Evolutionary conservation across 2,329 filamentous ascomycete species (phyloP), one percentile per base, ranked within the genome.

Genomic region (Colletotrichum gigasporum): DNA sequence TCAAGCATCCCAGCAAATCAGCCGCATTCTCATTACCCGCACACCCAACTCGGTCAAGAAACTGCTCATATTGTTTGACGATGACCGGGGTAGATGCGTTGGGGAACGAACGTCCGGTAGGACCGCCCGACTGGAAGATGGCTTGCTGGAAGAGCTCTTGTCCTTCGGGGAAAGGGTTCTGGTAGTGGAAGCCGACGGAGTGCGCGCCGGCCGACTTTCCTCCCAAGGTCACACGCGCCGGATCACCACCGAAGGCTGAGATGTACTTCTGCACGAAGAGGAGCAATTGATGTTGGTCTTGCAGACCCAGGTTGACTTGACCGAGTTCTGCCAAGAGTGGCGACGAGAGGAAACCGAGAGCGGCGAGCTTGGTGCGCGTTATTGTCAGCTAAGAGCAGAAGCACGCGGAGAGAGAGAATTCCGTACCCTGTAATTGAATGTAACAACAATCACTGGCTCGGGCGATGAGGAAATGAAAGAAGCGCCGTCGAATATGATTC

Each of bases 181-280:
- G 78, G 32, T 78, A 76, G 48, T 78, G 75, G 2, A 78, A 75
- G 6, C 75, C 77, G 0, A 77, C 75, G 0, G 77, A 78, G 59
- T 79, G 76, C 7, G 74, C 69, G 47, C 87, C 86, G 0, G 87
- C 85, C 9, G 81, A 84, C 63, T 86, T 82, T 0, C 87, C 86
- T 60, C 80, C 81, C 16, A 88, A 79, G 0, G 84, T 87, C 0
- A 89, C 82, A 6, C 82, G 78, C 2, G 71, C 67, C 0, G 79
- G 78, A 54, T 88, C 81, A 3, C 86, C 85, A 0, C 86, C 85
- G 55, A 89, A 88, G 2, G 77, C 71, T 2, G 72, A 68, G 53
- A 88, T 85, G 63, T 88, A 73, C 8, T 76, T 77, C 50, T 86
- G 80, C 0, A 88, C 81, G 78, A 86, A 88, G 67, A 82, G 71